Evolutionary conservation across 148 eudicot genomes (phyloP), one percentile per base, ranked within the genome.

Genomic region (Fagopyrum esculentum): DNA sequence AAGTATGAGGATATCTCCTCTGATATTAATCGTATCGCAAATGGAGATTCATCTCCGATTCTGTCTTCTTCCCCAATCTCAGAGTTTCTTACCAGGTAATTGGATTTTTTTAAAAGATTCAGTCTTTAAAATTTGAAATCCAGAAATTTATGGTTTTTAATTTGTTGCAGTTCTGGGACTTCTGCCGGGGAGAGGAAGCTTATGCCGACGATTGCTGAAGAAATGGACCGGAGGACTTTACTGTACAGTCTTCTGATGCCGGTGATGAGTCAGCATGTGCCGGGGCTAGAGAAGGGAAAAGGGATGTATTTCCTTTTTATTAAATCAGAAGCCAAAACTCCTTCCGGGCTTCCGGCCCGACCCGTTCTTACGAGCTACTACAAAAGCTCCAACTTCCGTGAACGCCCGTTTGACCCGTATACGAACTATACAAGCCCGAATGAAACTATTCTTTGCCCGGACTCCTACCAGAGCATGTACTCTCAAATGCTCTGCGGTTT

Each of bases 41-140:
- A 88, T 80, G 97, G 98, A 19, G 96, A 94, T 71, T 84, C 74
- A n/a, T 90, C 97, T 10, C 81, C 81, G 15, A 88, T 94, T 74
- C 87, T 94, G 45, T 86, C 88, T 80, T 87, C 98, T 6, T 84
- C 82, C 1, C 96, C 98, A 85, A 91, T 94, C 79, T 90, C 97
- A 3, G 98, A 94, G 75, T 94, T 94, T 82, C 84, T 94, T 49
- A 94, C 97, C 1, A 94, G 98, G 98, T 94, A 71, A 17, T 15
- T 29, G 16, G 6, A 40, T 12, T 35, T 9, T 9, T 9, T 17
- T n/a, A n/a, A 60, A 10, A 11, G 7, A 8, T 6, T 76, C 29
- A 48, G 10, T 15, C 3, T 2, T 3, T n/a, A 1, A 48, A 15
- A 4, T 11, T 51, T 51, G 5, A 22, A 55, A 70, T 13, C 3